Conservation (phyloP, 2,329 filamentous ascomycete species). For the Talaromyces sp. region DNA sequence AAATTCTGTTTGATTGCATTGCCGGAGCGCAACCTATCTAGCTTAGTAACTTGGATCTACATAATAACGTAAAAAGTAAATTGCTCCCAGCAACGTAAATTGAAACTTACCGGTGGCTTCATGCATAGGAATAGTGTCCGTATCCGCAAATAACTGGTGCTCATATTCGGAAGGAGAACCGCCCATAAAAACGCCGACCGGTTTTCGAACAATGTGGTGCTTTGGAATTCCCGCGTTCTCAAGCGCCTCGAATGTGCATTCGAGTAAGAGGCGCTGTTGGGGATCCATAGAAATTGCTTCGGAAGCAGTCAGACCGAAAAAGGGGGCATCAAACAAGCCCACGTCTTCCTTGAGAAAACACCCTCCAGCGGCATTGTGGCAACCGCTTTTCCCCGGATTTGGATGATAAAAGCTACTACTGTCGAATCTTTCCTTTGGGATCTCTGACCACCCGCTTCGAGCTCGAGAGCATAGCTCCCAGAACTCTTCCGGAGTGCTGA, state of each 20-base stretch:
- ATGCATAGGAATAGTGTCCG: neutral
- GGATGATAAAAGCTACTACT: constrained; percentile 13
- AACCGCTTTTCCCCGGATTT: neutral
- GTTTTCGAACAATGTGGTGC: neutral
- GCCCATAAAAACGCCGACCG: neutral
- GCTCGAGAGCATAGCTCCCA: constrained; percentile 14
- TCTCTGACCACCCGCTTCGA: constrained; percentile 1
- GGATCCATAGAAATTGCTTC: constrained; percentile 8
- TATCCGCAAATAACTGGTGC: neutral
- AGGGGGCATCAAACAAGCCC: constrained; percentile 16
- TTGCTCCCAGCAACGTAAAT: neutral
- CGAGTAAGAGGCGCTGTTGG: constrained; percentile 3
- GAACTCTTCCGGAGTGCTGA: constrained; percentile 10
- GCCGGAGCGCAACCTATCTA: constrained; percentile 15
- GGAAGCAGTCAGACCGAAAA: constrained; percentile 17
- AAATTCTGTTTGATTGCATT: constrained; percentile 6
- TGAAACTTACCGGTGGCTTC: constrained; percentile 10
- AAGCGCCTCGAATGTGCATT: constrained; percentile 4
- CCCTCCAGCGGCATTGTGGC: constrained; percentile 3
- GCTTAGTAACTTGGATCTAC: constrained; percentile 10
- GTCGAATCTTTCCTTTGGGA: neutral
- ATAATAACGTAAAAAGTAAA: neutral
- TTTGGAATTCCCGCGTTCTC: constrained; percentile 10
- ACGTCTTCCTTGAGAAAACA: constrained; percentile 18
- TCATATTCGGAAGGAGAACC: neutral